These are phyloP conservation scores for Xylaria castorea DNA, from an alignment of 495 filamentous ascomycete species.

Conservation along the genomic window DNA sequence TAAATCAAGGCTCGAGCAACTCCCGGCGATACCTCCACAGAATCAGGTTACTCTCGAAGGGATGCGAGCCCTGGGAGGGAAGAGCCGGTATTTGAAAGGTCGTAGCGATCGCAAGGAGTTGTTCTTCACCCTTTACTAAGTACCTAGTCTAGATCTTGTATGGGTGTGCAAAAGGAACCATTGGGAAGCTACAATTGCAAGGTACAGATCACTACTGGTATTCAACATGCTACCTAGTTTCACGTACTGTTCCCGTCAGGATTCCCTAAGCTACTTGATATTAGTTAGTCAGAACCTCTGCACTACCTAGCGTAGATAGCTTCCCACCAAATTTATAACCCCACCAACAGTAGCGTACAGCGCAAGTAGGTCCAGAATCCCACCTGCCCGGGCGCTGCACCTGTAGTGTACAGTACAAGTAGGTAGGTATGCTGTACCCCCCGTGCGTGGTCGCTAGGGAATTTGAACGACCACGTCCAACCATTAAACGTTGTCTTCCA, in stretches of 20 bases:
- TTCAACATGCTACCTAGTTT: neutral
- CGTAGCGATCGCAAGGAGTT: neutral
- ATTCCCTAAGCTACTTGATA: neutral
- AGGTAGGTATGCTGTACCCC: conserved; percentile 1
- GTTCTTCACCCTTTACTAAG: neutral
- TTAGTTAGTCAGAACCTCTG: too few relatives aligned
- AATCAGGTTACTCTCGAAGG: neutral
- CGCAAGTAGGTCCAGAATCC: neutral
- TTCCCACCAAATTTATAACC: conserved; percentile 11
- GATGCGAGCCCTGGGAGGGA: neutral
- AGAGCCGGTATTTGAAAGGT: neutral
- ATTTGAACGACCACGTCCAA: conserved; percentile 15
- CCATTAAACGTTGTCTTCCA: conserved; percentile 1
- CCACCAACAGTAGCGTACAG: neutral
- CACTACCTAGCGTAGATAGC: neutral
- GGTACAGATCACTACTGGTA: neutral
- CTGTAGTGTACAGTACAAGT: neutral
- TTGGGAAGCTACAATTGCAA: conserved; percentile 1
- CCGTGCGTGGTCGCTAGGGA: neutral
- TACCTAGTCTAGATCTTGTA: neutral
- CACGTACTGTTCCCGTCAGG: neutral
- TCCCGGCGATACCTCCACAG: neutral
- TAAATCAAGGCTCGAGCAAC: neutral
- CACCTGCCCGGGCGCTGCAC: neutral
- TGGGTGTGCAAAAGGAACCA: neutral